Base-by-base conservation (phyloP, 2,329 filamentous ascomycete species). In the Colletotrichum liriopes region DNA sequence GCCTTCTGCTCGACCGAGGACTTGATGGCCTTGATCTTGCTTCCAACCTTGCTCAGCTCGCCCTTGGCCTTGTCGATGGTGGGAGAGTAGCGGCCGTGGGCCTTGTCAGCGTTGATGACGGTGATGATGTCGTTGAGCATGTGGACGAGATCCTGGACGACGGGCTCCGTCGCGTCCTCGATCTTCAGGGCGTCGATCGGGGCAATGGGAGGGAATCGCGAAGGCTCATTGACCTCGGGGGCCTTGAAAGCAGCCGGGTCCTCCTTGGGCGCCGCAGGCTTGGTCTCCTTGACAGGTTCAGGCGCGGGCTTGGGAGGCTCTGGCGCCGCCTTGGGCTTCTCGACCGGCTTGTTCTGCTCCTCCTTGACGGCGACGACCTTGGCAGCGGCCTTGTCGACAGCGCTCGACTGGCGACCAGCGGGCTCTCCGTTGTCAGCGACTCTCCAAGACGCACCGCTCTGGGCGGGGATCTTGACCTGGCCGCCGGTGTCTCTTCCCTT, bases 81-180 rank as follows among this genome's bases (percentile, higher is more conserved):
- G 3, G 90, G 88, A 64, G 90, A 91, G 83, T 96, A 98, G 82
- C 93, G 94, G 76, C 88, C 88, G 74, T 92, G 90, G 69, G 94
- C 90, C 73, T 92, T 90, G 81, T 98, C 96, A 70, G 93, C 93
- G 82, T 98, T 98, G 81, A 98, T 92, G 58, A 97, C 94, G 11
- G 94, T 92, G 79, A 99, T 98, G 77, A 99, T 93, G 82, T 97
- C 94, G 84, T 99, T 99, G 77, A 99, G 89, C 84, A 98, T 96
- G 85, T 94, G 96, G 72, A 97, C 94, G 7, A 99, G 87, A 78
- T 98, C 94, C 83, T 98, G 95, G 29, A 98, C 93, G 45, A 98
- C 89, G 37, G 94, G 93, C 80, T 98, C 96, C 72, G 92, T 90
- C 65, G 93, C 94, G 77, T 94, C 90, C 65, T 90, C 88, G 32